These are phyloP conservation scores for Thelonectria olida DNA, from an alignment of 2,329 filamentous ascomycete species.

Conservation along the genomic window DNA sequence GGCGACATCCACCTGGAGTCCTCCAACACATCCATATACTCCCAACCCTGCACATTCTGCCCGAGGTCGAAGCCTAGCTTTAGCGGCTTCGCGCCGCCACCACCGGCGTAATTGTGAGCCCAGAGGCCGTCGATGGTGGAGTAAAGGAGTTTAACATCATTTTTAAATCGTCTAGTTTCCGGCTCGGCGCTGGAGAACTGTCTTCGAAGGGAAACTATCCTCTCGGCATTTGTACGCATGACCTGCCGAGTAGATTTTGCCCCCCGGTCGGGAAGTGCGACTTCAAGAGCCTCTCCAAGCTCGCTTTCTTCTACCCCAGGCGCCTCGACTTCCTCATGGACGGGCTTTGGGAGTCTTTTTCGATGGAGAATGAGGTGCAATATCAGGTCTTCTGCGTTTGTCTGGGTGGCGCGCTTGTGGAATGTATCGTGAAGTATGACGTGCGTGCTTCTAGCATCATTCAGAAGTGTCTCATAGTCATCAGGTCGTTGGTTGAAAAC, in stretches of 20 bases:
- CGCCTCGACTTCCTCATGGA: neutral
- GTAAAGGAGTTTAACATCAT: conserved; percentile 5
- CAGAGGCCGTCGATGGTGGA: conserved; percentile 9
- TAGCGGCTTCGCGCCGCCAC: neutral
- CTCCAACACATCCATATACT: conserved; percentile 11
- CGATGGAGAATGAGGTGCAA: conserved; percentile 7
- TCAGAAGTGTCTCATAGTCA: conserved; percentile 7
- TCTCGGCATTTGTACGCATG: conserved; percentile 6
- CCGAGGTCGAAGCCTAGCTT: neutral
- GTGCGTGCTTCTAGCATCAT: conserved; percentile 1
- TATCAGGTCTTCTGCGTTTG: conserved; percentile 9
- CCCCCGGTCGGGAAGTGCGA: neutral
- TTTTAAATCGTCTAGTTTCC: neutral
- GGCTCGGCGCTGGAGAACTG: neutral
- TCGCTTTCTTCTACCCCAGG: no score
- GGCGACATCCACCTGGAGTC: conserved; percentile 2
- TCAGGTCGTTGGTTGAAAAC: neutral
- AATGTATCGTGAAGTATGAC: conserved; percentile 10
- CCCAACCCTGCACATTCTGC: neutral
- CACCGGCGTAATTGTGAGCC: neutral
- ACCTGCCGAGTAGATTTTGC: neutral
- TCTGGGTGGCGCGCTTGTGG: neutral
- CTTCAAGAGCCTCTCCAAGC: neutral
- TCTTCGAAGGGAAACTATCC: neutral
- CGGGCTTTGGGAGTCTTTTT: neutral